Evolutionary conservation across 148 eudicot species (phyloP).

Genomic region (Silene uniflora): DNA sequence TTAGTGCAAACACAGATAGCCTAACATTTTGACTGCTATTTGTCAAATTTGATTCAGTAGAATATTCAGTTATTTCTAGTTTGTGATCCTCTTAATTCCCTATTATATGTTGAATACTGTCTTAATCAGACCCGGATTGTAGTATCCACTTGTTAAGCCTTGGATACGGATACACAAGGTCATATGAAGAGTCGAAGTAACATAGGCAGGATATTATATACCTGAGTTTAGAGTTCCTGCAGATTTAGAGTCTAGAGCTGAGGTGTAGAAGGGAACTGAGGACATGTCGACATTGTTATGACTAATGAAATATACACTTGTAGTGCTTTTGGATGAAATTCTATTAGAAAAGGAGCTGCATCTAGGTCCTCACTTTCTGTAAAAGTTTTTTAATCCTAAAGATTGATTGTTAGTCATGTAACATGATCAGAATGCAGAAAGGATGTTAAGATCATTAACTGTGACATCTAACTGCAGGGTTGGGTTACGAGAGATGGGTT

Average conservation of each 20-base stretch:
- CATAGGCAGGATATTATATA: not conserved
- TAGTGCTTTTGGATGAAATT: not conserved
- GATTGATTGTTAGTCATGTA: not conserved
- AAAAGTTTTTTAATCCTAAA: not conserved
- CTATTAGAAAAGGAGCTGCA: not conserved
- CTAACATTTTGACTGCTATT: not conserved
- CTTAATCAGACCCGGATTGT: not conserved
- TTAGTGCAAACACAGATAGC: not conserved
- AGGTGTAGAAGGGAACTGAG: not conserved
- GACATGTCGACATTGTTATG: not conserved
- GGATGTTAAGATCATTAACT: not conserved
- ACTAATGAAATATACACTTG: not conserved
- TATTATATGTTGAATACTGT: not conserved
- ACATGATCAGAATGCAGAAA: not conserved
- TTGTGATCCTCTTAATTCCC: not conserved
- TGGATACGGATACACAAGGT: no score
- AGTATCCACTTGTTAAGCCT: not conserved
- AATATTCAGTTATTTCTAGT: slow-evolving; percentile 11
- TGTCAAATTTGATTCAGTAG: not conserved
- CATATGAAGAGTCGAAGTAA: not conserved
- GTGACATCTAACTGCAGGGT: not conserved
- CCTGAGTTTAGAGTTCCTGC: not conserved
- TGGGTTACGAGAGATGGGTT: not conserved
- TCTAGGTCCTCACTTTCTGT: not conserved
- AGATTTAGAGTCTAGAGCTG: not conserved